Evolutionary conservation across 192 early-diverging fungal species (phyloP).

Genomic region (Spinellus fusiger): DNA sequence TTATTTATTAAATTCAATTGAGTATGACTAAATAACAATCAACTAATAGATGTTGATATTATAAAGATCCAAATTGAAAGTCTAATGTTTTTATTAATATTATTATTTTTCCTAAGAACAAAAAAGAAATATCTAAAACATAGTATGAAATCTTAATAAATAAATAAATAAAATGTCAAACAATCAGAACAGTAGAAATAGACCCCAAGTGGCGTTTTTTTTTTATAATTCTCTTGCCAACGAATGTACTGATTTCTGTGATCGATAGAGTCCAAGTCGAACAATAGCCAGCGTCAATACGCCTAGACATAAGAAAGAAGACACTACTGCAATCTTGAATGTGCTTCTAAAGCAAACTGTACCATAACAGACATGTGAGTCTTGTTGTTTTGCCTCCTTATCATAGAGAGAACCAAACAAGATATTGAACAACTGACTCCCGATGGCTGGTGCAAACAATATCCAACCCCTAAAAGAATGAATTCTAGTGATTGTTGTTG

Average conservation of each 20-base stretch:
- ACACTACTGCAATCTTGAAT: conserved; percentile 11
- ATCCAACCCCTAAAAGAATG: conserved; percentile 16
- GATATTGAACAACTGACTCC: conserved; percentile 27
- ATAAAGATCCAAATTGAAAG: no score
- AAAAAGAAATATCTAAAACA: no score
- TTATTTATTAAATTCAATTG: no score
- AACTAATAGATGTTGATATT: no score
- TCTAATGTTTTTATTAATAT: no score
- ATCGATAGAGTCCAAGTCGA: not conserved
- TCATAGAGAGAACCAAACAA: conserved; percentile 29
- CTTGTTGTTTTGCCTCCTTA: conserved; percentile 18
- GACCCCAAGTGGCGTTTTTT: no score
- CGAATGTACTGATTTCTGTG: not conserved
- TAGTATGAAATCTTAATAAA: no score
- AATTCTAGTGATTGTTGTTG: not conserved
- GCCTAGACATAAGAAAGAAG: not conserved
- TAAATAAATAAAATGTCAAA: no score
- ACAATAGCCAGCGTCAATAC: conserved; percentile 4
- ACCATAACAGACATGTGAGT: conserved; percentile 19
- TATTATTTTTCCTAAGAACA: no score
- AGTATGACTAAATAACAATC: no score
- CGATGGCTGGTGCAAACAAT: conserved; percentile 32
- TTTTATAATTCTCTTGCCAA: no score
- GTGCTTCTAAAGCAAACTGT: conserved; percentile 18
- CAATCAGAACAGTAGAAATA: no score